Conservation (phyloP, 495 filamentous ascomycete species). For the Penicillium canariense region DNA sequence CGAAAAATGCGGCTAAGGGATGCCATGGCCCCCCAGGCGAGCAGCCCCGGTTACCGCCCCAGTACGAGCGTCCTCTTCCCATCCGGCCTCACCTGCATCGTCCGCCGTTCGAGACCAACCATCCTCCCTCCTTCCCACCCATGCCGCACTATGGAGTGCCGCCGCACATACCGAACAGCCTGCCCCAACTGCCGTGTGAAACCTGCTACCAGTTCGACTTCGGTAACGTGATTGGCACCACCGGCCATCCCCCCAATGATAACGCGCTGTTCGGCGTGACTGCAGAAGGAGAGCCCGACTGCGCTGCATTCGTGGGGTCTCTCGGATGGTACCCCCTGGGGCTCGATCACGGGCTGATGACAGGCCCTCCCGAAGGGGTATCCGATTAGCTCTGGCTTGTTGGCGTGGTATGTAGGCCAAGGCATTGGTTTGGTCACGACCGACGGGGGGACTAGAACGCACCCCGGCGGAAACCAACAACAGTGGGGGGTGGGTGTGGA, state of each 20-base stretch:
- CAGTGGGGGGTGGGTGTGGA: neutral
- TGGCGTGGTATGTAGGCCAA: conserved; percentile 18
- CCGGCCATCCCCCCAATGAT: conserved; percentile 20
- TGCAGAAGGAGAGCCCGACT: conserved; percentile 17
- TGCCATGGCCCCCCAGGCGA: conserved; percentile 21
- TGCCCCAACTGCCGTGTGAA: conserved; percentile 9
- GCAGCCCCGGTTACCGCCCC: too few species aligned
- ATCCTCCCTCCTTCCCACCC: too few species aligned
- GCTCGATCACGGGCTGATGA: conserved; percentile 14
- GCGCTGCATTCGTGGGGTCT: conserved; percentile 16
- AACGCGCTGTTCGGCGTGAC: conserved; percentile 27
- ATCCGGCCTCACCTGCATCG: neutral
- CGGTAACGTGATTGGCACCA: conserved; percentile 27
- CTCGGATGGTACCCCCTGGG: conserved; percentile 20
- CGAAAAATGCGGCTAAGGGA: conserved; percentile 35
- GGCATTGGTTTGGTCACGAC: neutral
- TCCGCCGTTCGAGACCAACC: too few species aligned
- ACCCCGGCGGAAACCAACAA: conserved; percentile 2
- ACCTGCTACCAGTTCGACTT: conserved; percentile 23
- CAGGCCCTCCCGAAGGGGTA: conserved; percentile 9
- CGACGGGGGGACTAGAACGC: neutral
- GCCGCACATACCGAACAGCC: neutral
- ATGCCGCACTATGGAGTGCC: neutral
- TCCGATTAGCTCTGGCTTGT: conserved; percentile 15
- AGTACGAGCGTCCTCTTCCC: neutral